A percentile compares a stretch with the other conserved stretches of the same genome.
Evolutionary conservation across 2,329 filamentous ascomycete species (phyloP).

Genomic region (Pseudogymnoascus sp.): DNA sequence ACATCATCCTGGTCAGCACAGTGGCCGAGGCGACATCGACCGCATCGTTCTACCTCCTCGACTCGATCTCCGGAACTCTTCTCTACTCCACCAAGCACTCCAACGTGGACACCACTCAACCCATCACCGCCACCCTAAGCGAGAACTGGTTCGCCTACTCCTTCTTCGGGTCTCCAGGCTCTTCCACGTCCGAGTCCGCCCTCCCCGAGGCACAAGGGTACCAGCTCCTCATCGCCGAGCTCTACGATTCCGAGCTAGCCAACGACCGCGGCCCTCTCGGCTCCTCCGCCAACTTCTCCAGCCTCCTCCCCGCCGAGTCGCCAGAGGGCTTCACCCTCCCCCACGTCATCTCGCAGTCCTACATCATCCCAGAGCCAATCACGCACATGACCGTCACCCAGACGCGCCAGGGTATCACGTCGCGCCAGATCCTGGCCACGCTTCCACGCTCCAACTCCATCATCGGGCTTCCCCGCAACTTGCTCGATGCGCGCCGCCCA

Average conservation of each 20-base stretch:
- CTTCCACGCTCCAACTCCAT: slow-evolving; percentile 68
- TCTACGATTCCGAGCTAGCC: slow-evolving; percentile 76
- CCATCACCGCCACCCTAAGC: slow-evolving; percentile 69
- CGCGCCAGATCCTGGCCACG: slow-evolving; percentile 72
- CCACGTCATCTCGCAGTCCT: slow-evolving; percentile 71
- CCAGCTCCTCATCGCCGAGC: slow-evolving; percentile 76
- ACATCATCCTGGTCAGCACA: slow-evolving; percentile 69
- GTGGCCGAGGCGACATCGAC: slow-evolving; percentile 50
- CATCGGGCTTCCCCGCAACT: slow-evolving; percentile 66
- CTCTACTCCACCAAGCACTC: slow-evolving; percentile 64
- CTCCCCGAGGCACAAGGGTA: slow-evolving; percentile 67
- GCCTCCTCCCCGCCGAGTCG: slow-evolving; percentile 57
- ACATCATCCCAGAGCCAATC: slow-evolving; percentile 72
- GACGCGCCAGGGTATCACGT: slow-evolving; percentile 86
- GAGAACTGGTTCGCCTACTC: slow-evolving; percentile 97
- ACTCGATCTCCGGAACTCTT: slow-evolving; percentile 77
- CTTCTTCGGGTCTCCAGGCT: slow-evolving; percentile 57
- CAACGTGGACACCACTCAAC: slow-evolving; percentile 66
- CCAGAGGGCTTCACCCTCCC: slow-evolving; percentile 54
- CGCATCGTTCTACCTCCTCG: slow-evolving; percentile 71
- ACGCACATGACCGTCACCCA: slow-evolving; percentile 74
- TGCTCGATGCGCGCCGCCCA: slow-evolving; percentile 81
- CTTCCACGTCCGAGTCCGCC: slow-evolving; percentile 47
- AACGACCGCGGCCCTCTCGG: slow-evolving; percentile 81
- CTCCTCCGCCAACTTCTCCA: slow-evolving; percentile 65